phyloP scores from a whole-genome alignment of 352 stramenopile genomes.

The Globisporangium cystogenes region DNA sequence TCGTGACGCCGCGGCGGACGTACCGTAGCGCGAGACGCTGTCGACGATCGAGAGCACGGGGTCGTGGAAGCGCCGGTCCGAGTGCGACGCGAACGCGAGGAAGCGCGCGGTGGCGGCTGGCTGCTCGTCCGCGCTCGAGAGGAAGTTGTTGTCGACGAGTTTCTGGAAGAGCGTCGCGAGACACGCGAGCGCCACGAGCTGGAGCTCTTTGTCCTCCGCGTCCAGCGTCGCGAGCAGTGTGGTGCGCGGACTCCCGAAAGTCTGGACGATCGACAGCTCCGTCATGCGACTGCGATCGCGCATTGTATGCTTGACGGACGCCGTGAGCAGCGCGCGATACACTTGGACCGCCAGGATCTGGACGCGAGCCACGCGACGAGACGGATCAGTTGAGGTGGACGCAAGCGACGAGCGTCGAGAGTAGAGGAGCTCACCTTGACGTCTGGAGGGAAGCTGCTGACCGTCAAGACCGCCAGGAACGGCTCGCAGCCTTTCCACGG shows the following conservation, averaged over 20 bases:
- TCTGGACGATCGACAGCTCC: conserved; percentile 24
- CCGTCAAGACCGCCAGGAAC: conserved; percentile 13
- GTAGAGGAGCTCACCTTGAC: conserved; percentile 5
- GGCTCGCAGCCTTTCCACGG: conserved; percentile 45
- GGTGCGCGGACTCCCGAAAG: conserved; percentile 20
- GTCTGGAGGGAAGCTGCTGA: not conserved
- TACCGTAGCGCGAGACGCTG: conserved; percentile 44
- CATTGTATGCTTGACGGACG: conserved; percentile 5
- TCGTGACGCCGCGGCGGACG: not conserved
- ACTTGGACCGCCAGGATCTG: conserved; percentile 19
- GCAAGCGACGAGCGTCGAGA: not conserved
- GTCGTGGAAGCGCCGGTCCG: conserved; percentile 31
- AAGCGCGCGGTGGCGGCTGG: conserved; percentile 19
- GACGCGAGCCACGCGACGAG: not conserved
- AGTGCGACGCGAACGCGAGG: conserved; percentile 22
- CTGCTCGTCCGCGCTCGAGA: conserved; percentile 23
- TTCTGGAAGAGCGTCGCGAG: conserved; percentile 18
- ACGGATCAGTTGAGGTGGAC: not conserved
- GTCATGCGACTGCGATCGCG: not conserved
- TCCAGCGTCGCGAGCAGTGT: conserved; percentile 23
- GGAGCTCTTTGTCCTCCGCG: conserved; percentile 19
- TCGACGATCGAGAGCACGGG: conserved; percentile 41
- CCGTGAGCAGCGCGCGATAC: conserved; percentile 17
- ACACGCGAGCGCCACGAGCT: conserved; percentile 33
- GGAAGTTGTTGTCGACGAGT: conserved; percentile 12